These are phyloP conservation scores for Escallonia herrerae DNA, from an alignment of 129 eudicot species.

Conservation along the genomic window DNA sequence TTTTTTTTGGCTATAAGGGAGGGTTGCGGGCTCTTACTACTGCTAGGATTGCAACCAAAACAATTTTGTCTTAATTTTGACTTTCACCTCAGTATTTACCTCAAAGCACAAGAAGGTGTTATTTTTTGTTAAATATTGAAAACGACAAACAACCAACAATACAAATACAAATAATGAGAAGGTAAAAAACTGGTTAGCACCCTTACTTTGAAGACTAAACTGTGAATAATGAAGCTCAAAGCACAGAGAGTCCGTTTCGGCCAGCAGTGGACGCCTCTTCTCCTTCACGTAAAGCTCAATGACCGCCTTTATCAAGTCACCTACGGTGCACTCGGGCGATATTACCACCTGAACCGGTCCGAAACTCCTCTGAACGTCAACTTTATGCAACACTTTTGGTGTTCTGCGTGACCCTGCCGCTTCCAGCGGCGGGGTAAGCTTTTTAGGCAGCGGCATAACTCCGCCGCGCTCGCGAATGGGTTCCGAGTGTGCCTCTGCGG, in stretches of 20 bases:
- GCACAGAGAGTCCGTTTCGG: conserved; percentile 9
- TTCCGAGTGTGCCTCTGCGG: not conserved
- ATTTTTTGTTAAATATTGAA: too few species aligned
- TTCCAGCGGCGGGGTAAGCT: too few species aligned
- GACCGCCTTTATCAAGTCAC: conserved; percentile 34
- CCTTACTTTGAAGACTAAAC: conserved; percentile 33
- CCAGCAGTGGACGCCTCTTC: conserved; percentile 38
- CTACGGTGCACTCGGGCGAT: conserved; percentile 30
- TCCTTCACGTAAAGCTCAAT: conserved; percentile 29
- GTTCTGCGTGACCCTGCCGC: not conserved
- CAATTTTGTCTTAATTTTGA: too few species aligned
- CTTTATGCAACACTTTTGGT: conserved; percentile 31
- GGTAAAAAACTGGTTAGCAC: too few species aligned
- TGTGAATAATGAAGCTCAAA: conserved; percentile 46
- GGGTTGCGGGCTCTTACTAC: too few species aligned
- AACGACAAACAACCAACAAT: too few species aligned
- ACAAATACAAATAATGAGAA: too few species aligned
- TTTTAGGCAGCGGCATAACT: not conserved
- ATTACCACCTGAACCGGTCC: conserved; percentile 41
- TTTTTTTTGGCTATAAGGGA: too few species aligned
- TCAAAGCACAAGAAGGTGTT: too few species aligned
- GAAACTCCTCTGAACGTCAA: conserved; percentile 30
- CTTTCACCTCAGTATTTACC: not conserved
- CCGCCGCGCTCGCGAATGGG: not conserved
- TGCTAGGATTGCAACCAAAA: too few species aligned